These are phyloP conservation scores for Amaranthus cruentus DNA, from an alignment of 148 eudicot species.

Conservation along the genomic window DNA sequence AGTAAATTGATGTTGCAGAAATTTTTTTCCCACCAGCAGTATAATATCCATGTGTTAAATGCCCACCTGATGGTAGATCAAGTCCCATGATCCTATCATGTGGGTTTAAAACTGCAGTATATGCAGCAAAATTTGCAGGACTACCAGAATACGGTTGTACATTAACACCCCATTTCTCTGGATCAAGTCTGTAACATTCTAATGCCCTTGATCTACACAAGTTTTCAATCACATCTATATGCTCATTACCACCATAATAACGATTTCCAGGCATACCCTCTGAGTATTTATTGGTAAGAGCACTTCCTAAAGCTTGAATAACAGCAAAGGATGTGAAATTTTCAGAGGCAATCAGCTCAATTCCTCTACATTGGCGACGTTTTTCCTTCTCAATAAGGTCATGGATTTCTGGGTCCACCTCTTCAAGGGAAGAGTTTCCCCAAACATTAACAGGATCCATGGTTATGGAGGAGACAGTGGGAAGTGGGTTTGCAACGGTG, in stretches of 20 bases:
- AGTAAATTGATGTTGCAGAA: too few relatives aligned
- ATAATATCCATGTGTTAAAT: constrained; percentile 82
- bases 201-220: constrained; percentile 66
- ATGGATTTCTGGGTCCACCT: constrained; percentile 75
- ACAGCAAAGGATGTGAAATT: constrained; percentile 96
- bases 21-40: too few relatives aligned
- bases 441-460: constrained; percentile 74
- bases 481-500: constrained; percentile 6
- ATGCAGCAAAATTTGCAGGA: too few relatives aligned
- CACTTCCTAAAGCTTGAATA: constrained; percentile 73
- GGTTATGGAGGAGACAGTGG: neutral
- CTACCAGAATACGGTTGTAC: too few relatives aligned
- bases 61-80: constrained; percentile 87
- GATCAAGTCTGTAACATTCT: constrained; percentile 50
- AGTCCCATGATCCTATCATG: constrained; percentile 88
- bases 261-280: constrained; percentile 93
- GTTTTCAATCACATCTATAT: constrained; percentile 71
- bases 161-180: constrained; percentile 19
- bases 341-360: constrained; percentile 91
- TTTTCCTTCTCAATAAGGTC: constrained; percentile 60
- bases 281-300: constrained; percentile 88
- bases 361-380: constrained; percentile 28
- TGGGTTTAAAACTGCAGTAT: constrained; percentile 44
- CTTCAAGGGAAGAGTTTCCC: constrained; percentile 68
- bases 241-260: constrained; percentile 83